These are phyloP conservation scores for Acorus calamus DNA, from an alignment of 106 monocot genomes.

Conservation along the genomic window DNA sequence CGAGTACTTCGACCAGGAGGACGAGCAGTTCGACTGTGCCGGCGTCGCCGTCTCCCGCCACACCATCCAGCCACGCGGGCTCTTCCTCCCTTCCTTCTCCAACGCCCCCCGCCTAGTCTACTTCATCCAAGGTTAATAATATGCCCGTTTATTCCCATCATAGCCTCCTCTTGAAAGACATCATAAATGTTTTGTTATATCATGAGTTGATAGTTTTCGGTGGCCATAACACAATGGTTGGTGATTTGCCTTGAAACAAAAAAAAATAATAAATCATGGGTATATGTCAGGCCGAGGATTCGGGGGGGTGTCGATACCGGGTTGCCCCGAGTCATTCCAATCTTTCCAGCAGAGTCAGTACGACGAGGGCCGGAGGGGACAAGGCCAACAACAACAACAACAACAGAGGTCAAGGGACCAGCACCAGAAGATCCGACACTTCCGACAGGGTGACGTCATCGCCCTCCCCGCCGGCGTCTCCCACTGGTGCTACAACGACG, in stretches of 20 bases:
- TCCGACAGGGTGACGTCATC: slow-evolving; percentile 46
- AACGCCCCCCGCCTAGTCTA: slow-evolving; percentile 22
- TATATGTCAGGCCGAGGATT: slow-evolving; percentile 7
- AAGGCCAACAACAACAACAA: slow-evolving; percentile 1
- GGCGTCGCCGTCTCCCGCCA: slow-evolving; percentile 17
- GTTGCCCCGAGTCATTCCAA: slow-evolving; percentile 30
- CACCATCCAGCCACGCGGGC: slow-evolving; percentile 11
- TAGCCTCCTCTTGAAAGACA: too few species aligned
- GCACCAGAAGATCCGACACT: slow-evolving; percentile 42
- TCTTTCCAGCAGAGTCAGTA: slow-evolving; percentile 9
- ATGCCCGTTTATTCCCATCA: background rate
- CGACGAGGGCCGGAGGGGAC: background rate
- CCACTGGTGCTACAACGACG: slow-evolving; percentile 59
- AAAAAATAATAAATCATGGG: background rate
- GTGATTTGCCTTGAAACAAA: background rate
- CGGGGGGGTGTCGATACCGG: slow-evolving; percentile 10
- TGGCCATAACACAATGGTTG: too few species aligned
- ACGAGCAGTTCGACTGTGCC: slow-evolving; percentile 18
- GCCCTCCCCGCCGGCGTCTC: slow-evolving; percentile 48
- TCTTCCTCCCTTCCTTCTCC: slow-evolving; percentile 16
- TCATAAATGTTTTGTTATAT: background rate
- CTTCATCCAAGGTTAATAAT: slow-evolving; percentile 8
- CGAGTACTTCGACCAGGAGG: slow-evolving; percentile 18
- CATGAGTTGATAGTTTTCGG: too few species aligned
- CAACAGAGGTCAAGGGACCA: slow-evolving; percentile 23